phyloP scores from a whole-genome alignment of 768 basidiomycete species.

The Kwoniella botswanensis region DNA sequence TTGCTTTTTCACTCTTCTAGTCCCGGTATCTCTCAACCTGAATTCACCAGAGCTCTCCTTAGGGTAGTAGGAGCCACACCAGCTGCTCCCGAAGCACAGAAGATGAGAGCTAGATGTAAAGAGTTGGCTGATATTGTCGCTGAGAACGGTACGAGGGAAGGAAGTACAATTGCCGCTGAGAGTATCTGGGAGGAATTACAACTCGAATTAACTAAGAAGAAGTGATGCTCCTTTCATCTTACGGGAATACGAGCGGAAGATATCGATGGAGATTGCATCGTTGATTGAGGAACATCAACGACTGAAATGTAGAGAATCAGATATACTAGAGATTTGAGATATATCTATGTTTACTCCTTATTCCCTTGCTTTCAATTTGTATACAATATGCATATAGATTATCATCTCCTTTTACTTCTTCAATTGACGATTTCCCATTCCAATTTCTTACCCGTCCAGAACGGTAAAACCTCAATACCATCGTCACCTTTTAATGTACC shows the following conservation, averaged over 20 bases:
- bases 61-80: conserved; percentile 4
- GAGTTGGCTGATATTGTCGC: conserved; percentile 14
- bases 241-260: no score
- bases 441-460: conserved; percentile 83
- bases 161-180: conserved; percentile 13
- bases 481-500: conserved; percentile 60
- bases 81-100: background rate
- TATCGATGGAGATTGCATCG: no score
- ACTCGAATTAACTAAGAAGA: background rate
- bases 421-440: conserved; percentile 66
- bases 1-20: no score
- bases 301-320: no score
- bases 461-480: conserved; percentile 67
- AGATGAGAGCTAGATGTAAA: conserved; percentile 2
- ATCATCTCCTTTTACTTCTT: background rate
- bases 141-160: background rate
- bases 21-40: conserved; percentile 1
- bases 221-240: background rate
- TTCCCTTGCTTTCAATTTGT: background rate
- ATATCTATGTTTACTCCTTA: background rate
- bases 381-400: conserved; percentile 2
- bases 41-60: conserved; percentile 18
- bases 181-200: conserved; percentile 13
- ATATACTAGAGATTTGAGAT: background rate
- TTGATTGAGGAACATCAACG: no score